phyloP scores from a whole-genome alignment of 2,329 filamentous ascomycete species.

The Ramichloridium luteum region DNA sequence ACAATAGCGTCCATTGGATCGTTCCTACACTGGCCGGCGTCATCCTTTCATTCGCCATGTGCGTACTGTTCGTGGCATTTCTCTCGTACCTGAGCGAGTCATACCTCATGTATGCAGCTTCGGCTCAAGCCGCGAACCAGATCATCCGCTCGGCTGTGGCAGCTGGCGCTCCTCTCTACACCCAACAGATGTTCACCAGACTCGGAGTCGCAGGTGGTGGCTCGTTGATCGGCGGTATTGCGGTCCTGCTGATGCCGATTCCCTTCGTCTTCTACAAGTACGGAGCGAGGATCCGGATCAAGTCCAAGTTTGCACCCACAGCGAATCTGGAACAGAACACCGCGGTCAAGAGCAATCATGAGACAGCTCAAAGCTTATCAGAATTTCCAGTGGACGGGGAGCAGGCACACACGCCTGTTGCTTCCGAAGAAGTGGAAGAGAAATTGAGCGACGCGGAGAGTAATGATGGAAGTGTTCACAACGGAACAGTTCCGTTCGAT shows the following conservation, averaged over 20 bases:
- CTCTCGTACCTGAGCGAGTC: slow-evolving; percentile 44
- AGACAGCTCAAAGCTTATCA: too few relatives aligned
- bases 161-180: slow-evolving; percentile 22
- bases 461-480: too few relatives aligned
- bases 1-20: slow-evolving; percentile 35
- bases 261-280: slow-evolving; percentile 17
- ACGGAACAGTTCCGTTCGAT: too few relatives aligned
- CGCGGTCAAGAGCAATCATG: too few relatives aligned
- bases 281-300: slow-evolving; percentile 7
- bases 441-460: too few relatives aligned
- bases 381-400: too few relatives aligned
- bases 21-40: slow-evolving; percentile 35
- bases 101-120: slow-evolving; percentile 30
- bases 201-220: slow-evolving; percentile 23
- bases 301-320: slow-evolving; percentile 11
- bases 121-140: slow-evolving; percentile 22
- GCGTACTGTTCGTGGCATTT: slow-evolving; percentile 41
- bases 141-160: slow-evolving; percentile 21
- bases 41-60: slow-evolving; percentile 30
- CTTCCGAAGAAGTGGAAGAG: too few relatives aligned
- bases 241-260: slow-evolving; percentile 22
- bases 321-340: too few relatives aligned
- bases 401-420: too few relatives aligned
- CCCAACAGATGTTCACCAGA: slow-evolving; percentile 23
- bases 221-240: slow-evolving; percentile 36